phyloP scores from a whole-genome alignment of 345 rosid species.

The Passiflora organensis region DNA sequence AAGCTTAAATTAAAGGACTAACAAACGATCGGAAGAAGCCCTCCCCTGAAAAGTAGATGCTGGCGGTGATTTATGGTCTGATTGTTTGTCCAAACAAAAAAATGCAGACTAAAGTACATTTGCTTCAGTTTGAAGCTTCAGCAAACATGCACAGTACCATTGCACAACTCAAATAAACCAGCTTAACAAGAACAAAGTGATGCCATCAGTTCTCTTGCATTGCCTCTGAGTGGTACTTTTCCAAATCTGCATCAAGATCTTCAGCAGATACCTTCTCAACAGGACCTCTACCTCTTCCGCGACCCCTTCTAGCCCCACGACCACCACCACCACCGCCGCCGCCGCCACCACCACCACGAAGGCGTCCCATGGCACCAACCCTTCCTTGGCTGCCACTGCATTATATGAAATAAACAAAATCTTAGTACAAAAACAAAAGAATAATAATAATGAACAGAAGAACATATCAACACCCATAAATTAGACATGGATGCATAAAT shows the following conservation, averaged over 20 bases:
- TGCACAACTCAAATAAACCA: conserved; percentile 1
- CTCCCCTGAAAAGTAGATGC: not conserved
- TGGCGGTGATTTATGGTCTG: not conserved
- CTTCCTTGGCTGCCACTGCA: not conserved
- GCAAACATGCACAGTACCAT: not conserved
- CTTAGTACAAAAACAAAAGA: not conserved
- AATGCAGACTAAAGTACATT: not conserved
- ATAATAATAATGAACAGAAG: no score
- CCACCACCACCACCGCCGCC: not conserved
- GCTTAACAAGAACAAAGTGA: conserved; percentile 6
- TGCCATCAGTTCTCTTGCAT: conserved; percentile 62
- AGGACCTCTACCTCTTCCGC: conserved; percentile 3
- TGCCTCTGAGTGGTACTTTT: conserved; percentile 70
- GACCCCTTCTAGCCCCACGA: not conserved
- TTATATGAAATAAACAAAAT: not conserved
- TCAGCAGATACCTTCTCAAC: conserved; percentile 76
- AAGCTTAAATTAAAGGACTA: not conserved
- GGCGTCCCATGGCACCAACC: conserved; percentile 1
- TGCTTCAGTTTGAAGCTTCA: not conserved
- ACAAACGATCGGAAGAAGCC: not conserved
- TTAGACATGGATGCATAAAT: no score
- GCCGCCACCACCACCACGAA: not conserved
- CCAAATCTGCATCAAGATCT: conserved; percentile 95
- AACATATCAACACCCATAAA: no score
- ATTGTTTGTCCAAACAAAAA: not conserved